Base-by-base conservation (phyloP, 1,284 basidiomycete species). In the Ustilago trichophora region DNA sequence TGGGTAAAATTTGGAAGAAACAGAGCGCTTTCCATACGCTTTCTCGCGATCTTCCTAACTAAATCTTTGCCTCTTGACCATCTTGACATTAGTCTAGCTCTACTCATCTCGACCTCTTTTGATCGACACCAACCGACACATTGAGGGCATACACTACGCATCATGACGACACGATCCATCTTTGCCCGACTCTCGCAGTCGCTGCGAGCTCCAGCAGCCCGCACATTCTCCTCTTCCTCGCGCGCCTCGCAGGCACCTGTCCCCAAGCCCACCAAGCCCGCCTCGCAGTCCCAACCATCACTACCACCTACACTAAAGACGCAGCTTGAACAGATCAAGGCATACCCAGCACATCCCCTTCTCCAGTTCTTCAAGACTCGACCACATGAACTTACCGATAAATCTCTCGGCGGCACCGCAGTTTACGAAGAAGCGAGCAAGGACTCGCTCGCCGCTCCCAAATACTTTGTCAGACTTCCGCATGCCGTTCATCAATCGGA, bases 321-420 rank as follows among this genome's bases (percentile, higher is more conserved):
- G 3, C 67, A 70, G 37, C 50, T 70, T 15, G 46, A 55, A 22
- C 67, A 70, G 53, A 59, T 70, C 50, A 49, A 33, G 31, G 60
- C 53, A 42, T 80, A 77, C 40, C 78, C 78, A 6, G 62, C 64
- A 18, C 78, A 80, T 44, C 77, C 78, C 4, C 45, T 80, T 22
- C 69, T 78, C 29, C 70, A 62, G 16, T 80, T 80, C 55, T 80
- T 80, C 66, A 69, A 68, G 38, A 64, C 50, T 12, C 47, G 44
- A 7, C 50, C 42, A 6, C 27, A 53, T 11, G 63, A 75, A 40
- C 32, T 76, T 25, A 45, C 48, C 26, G 50, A 66, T 26, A 49
- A 48, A 32, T 21, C 53, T 12, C 45, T 63, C 19, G 63, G 51
- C 26, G 70, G 53, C 26, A 58, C 38, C 6, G 40, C 50, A 22